Evolutionary conservation across 371 early-diverging fungal species (phyloP), one percentile per base, ranked within the genome.

Genomic region (Rhizopus sp.): DNA sequence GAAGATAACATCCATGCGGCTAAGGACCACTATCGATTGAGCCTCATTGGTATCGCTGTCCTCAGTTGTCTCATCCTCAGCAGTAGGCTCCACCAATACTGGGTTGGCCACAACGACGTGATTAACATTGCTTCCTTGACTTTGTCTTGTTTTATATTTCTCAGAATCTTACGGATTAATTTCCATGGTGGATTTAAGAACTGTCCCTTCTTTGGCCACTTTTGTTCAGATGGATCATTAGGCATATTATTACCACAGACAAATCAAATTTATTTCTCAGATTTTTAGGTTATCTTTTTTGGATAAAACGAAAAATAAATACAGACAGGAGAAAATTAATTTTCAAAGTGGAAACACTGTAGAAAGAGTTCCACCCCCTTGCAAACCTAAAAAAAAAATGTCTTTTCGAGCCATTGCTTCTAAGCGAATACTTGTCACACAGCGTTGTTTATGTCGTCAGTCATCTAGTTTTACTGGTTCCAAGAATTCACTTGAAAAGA

Each of bases 401-500:
- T 29, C 46, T 46, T 46, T 46, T 46, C 46, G 46, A 46, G 29
- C 29, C 7, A 29, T 46, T 17, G 30, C 12, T 29, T 29, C 46
- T 46, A 17, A 29, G 29, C 17, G 9, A 5, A 29, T 46, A 7
- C 16, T 46, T 5, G 12, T 7, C 29, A 29, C 9, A 46, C 17
- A 29, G 8, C 9, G 23, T 2, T 23, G 23, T 23, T 23, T 23
- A 23, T 23, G 23, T 17, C 29, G 7, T 46, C 29, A 12, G 41
- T 41, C 41, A 41, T 13, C 15, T 41, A n/a, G 10, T 13, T n/a
- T n/a, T 15, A 41, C 41, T 6, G 2, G 6, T 13, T 40, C 49
- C 23, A 55, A 47, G 16, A 42, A 40, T 12, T 75, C 71, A 33
- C 40, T 75, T 1, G 64, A 64, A 12, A 64, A 62, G 31, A 53